Base-by-base conservation (phyloP, 2,329 filamentous ascomycete genomes). In the Beauveria sp. region DNA sequence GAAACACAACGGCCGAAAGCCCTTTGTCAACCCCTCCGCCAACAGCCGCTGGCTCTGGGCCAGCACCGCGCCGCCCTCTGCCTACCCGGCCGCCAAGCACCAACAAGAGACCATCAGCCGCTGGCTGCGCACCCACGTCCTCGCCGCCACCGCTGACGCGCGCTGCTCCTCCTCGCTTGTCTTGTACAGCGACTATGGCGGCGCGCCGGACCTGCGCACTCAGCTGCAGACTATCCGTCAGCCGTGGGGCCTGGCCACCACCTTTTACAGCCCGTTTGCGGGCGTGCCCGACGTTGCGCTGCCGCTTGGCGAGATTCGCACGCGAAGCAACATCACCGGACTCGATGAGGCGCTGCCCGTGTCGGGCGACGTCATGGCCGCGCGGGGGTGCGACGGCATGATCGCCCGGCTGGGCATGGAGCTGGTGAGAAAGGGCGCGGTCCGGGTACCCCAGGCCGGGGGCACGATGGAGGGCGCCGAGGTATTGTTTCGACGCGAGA, bases 401-500 rank as follows among this genome's bases (percentile, higher is more conserved):
- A 66, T 87, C 28, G 81, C 81, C 47, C 77, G 75, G 49, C 69
- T 87, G 55, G 80, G 83, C 2, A 72, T 78, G 55, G 80, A 82
- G 47, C 63, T 87, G 61, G 75, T 79, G 1, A 71, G 71, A 28
- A 77, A 74, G 18, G 82, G 82, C 0, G 74, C 85, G 3, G 22
- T 85, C 47, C 74, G 72, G 52, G 65, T n/a, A n/a, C n/a, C n/a
- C n/a, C n/a, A n/a, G n/a, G n/a, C n/a, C n/a, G n/a, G n/a, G n/a
- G n/a, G n/a, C n/a, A n/a, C 68, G 6, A 63, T 72, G 30, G 45
- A 62, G 1, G 1, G 71, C 0, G 67, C 65, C 3, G 67, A 68
- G 40, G 47, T 72, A 10, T 56, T 72, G 49, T 58, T 67, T 12
- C 46, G 47, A 6, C 57, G 47, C 16, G 38, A 52, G 24, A 45